Conservation (phyloP, 306 rosid species). For the Fagus sylvatica region DNA sequence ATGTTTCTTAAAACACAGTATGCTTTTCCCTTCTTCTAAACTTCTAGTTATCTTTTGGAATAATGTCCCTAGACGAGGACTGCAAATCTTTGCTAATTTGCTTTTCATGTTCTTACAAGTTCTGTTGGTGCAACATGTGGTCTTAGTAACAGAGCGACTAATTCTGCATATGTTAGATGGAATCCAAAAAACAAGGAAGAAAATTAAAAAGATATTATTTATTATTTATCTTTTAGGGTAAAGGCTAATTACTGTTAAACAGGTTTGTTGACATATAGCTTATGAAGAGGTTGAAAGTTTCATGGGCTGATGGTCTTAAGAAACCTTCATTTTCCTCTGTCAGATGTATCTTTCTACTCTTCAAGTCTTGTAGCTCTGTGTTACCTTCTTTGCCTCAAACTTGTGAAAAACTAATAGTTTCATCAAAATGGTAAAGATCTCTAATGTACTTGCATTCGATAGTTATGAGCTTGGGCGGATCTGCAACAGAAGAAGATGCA, state of each 20-base stretch:
- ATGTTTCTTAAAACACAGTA: background rate
- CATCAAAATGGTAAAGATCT: background rate
- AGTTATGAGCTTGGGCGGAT: constrained; percentile 87
- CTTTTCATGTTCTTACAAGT: background rate
- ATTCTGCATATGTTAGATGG: background rate
- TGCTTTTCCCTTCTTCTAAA: background rate
- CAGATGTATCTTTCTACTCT: background rate
- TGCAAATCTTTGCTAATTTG: background rate
- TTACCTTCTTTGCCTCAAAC: background rate
- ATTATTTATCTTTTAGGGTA: background rate
- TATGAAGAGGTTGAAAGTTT: background rate
- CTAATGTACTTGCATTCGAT: constrained; percentile 27
- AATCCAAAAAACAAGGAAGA: background rate
- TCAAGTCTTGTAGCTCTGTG: background rate
- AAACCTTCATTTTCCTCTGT: background rate
- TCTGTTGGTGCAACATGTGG: background rate
- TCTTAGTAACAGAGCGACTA: background rate
- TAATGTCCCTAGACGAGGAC: background rate
- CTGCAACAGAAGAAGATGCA: constrained; percentile 84
- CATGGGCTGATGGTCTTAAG: background rate
- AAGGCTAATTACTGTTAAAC: background rate
- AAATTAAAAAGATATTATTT: background rate
- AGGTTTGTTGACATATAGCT: background rate
- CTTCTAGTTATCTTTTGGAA: background rate
- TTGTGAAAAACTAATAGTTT: background rate